Percentiles rank a stretch among this genome's conserved stretches.
phyloP scores from a whole-genome alignment of 2,329 filamentous ascomycete genomes.

The Nothopassalora personata region DNA sequence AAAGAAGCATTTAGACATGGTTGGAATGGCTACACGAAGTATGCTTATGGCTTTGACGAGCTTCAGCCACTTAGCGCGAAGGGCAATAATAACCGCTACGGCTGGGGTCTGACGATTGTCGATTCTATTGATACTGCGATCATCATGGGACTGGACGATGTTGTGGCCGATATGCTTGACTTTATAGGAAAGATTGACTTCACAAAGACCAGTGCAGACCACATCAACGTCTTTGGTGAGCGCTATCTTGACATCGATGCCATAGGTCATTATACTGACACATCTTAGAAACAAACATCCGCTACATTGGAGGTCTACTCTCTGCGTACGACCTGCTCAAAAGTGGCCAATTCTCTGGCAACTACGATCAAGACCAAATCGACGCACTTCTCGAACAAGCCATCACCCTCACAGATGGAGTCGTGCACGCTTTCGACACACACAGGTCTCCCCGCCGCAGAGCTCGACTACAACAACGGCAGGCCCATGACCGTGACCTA shows the following conservation, averaged over 20 bases:
- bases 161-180: constrained; percentile 20
- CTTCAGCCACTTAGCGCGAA: constrained; percentile 11
- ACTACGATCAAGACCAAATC: constrained; percentile 9
- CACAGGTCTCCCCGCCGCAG: constrained; percentile 18
- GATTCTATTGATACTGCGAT: constrained; percentile 25
- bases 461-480: constrained; percentile 13
- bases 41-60: constrained; percentile 33
- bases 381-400: constrained; percentile 19
- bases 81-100: constrained; percentile 16
- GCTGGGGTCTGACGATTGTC: constrained; percentile 26
- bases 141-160: constrained; percentile 22
- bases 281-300: constrained; percentile 16
- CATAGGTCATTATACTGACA: too few relatives aligned
- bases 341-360: constrained; percentile 17
- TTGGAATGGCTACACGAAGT: constrained; percentile 15
- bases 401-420: constrained; percentile 17
- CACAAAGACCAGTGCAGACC: constrained; percentile 32
- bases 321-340: constrained; percentile 23
- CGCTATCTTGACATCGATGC: neutral
- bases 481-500: constrained; percentile 23
- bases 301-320: constrained; percentile 23
- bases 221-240: constrained; percentile 12
- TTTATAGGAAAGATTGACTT: constrained; percentile 21
- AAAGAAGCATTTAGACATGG: constrained; percentile 16
- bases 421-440: constrained; percentile 22